These are phyloP conservation scores for Phytophthora parvispora DNA, from an alignment of 352 stramenopile species.

Conservation along the genomic window DNA sequence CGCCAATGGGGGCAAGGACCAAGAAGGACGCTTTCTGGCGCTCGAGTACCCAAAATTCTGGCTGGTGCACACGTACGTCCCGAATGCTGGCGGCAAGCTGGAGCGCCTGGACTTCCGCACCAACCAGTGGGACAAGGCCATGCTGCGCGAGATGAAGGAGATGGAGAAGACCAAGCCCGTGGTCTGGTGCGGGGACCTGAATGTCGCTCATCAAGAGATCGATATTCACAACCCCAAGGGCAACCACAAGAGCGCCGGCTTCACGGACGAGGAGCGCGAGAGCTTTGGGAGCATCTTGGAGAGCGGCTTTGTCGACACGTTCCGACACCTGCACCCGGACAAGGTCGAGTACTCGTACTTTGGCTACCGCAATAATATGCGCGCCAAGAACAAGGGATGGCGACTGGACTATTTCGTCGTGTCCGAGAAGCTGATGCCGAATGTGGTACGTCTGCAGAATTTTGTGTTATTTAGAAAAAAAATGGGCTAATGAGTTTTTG, in stretches of 20 bases:
- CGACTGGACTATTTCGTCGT: constrained; percentile 89
- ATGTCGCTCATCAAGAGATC: constrained; percentile 90
- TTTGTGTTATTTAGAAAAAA: constrained; percentile 4
- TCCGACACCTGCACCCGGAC: constrained; percentile 72
- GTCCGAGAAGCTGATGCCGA: constrained; percentile 61
- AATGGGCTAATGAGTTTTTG: too few species aligned
- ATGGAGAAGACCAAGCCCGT: constrained; percentile 83
- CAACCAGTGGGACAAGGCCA: constrained; percentile 80
- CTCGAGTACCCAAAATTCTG: constrained; percentile 82
- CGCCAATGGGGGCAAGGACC: constrained; percentile 52
- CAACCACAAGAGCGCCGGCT: constrained; percentile 81
- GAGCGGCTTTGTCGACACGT: constrained; percentile 81
- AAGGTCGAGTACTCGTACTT: constrained; percentile 84
- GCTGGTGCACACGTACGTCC: constrained; percentile 90
- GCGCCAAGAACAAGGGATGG: constrained; percentile 90
- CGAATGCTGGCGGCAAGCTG: constrained; percentile 79
- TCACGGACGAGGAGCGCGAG: constrained; percentile 83
- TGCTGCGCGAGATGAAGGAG: constrained; percentile 73
- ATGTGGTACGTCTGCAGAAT: constrained; percentile 57
- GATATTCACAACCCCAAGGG: constrained; percentile 90
- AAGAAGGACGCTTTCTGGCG: constrained; percentile 85
- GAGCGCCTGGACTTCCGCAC: constrained; percentile 83
- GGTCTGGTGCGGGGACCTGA: constrained; percentile 89
- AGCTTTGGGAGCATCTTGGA: constrained; percentile 76
- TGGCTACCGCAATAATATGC: constrained; percentile 83